These are phyloP conservation scores for Coniochaeta pulveracea DNA, from an alignment of 2,329 filamentous ascomycete genomes.

Conservation along the genomic window DNA sequence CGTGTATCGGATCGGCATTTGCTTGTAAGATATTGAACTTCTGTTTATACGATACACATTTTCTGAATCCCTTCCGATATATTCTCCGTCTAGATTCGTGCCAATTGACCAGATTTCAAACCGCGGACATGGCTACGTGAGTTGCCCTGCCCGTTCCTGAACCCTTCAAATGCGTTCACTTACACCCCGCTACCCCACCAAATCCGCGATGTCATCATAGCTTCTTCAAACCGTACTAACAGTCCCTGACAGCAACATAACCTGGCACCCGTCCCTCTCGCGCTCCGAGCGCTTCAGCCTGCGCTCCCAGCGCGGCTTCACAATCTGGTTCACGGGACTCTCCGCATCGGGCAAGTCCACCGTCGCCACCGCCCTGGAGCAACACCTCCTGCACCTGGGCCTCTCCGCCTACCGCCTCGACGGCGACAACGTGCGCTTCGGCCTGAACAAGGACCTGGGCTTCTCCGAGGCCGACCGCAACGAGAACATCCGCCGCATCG, in stretches of 20 bases:
- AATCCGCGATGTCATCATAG: not conserved
- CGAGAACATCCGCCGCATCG: conserved; percentile 95
- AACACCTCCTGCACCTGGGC: conserved; percentile 82
- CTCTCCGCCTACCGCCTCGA: conserved; percentile 85
- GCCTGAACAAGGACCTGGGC: conserved; percentile 93
- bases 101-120: too few relatives aligned
- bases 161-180: too few relatives aligned
- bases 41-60: too few relatives aligned
- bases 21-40: too few relatives aligned
- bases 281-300: conserved; percentile 62
- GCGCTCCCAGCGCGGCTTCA: conserved; percentile 81
- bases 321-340: conserved; percentile 95
- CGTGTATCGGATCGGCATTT: too few relatives aligned
- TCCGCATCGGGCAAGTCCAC: conserved; percentile 96
- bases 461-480: conserved; percentile 89
- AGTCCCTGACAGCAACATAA: conserved; percentile 59
- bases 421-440: conserved; percentile 97
- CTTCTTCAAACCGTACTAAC: not conserved
- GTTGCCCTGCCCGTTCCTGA: too few relatives aligned
- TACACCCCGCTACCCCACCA: not conserved
- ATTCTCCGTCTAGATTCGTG: too few relatives aligned
- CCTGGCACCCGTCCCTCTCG: conserved; percentile 75
- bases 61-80: too few relatives aligned
- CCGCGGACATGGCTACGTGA: too few relatives aligned
- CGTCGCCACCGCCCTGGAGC: conserved; percentile 90